Conservation (phyloP, 2,329 filamentous ascomycete genomes). For the Penicillium capsulatum region DNA sequence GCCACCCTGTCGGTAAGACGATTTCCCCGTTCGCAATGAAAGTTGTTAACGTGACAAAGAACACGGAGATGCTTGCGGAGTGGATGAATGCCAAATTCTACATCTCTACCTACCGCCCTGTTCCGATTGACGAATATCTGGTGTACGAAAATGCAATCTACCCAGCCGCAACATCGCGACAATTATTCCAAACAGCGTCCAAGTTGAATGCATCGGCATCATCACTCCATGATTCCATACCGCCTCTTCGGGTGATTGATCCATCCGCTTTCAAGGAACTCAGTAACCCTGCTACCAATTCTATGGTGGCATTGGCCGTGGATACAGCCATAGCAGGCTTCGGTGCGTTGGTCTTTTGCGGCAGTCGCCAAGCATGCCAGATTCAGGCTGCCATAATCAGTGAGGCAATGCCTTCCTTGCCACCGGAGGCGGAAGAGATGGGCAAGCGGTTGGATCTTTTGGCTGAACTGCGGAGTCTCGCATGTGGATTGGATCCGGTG, state of each 20-base stretch:
- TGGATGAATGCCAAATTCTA: conserved; percentile 71
- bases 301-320: conserved; percentile 64
- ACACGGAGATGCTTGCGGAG: conserved; percentile 62
- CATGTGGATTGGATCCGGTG: conserved; percentile 61
- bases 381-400: conserved; percentile 64
- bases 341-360: conserved; percentile 69
- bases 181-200: conserved; percentile 55
- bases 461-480: conserved; percentile 61
- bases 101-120: conserved; percentile 66
- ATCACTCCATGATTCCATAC: conserved; percentile 33
- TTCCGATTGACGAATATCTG: conserved; percentile 71
- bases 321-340: conserved; percentile 66
- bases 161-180: conserved; percentile 55
- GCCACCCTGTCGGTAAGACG: conserved; percentile 64
- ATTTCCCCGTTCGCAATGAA: neutral
- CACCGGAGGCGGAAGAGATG: conserved; percentile 47
- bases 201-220: conserved; percentile 43
- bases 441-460: conserved; percentile 62
- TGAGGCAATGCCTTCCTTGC: conserved; percentile 56
- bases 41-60: conserved; percentile 45
- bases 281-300: conserved; percentile 61
- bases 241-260: conserved; percentile 47
- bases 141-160: conserved; percentile 69
- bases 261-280: conserved; percentile 59
- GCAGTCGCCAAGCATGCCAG: conserved; percentile 65